Base-by-base conservation (phyloP, 441 rosid species). In the Raphanus hybrid region DNA sequence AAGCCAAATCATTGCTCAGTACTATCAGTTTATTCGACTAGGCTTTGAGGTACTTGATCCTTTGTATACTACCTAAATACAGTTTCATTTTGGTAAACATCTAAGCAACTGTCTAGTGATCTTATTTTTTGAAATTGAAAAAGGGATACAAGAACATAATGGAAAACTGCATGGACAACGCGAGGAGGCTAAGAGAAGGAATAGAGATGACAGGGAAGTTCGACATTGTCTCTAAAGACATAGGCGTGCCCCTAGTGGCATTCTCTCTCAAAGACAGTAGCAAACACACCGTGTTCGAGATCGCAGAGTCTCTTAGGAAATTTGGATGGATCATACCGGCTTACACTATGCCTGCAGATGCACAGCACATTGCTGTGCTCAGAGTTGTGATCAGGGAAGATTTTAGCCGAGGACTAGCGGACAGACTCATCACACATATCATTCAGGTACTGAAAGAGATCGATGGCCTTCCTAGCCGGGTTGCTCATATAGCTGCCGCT, bases 321-420 rank as follows among this genome's bases (percentile, higher is more conserved):
- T 91, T 85, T 45, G 91, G 98, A 4, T 91, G 97, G 97, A 90
- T 89, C 54, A 69, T 91, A 58, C 98, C 95, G 0, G 98, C 96
- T 14, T 89, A 89, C 76, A 89, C 94, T 1, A 91, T 92, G 96
- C 92, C 97, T 1, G 81, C 92, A 1, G 81, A 91, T 43, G 95
- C 91, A 0, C 71, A 90, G 50, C 90, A 89, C 75, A 12, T 93
- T 0, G 88, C 91, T 0, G 92, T 93, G 27, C 93, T 93, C 7
- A 79, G 97, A 0, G 90, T 86, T 37, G 95, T 91, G 66, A 74
- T 90, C 8, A 73, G 93, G 74, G 97, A 93, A 84, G 97, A 93
- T 63, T 91, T 93, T 79, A 83, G 85, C 80, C 75, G 87, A 15
- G 60, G 87, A 43, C 72, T 93, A 27, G 93, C 86, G 0, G 91